These are phyloP conservation scores for Magnusiomyces suaveolens DNA, from an alignment of 1,139 yeast genomes.

Conservation along the genomic window DNA sequence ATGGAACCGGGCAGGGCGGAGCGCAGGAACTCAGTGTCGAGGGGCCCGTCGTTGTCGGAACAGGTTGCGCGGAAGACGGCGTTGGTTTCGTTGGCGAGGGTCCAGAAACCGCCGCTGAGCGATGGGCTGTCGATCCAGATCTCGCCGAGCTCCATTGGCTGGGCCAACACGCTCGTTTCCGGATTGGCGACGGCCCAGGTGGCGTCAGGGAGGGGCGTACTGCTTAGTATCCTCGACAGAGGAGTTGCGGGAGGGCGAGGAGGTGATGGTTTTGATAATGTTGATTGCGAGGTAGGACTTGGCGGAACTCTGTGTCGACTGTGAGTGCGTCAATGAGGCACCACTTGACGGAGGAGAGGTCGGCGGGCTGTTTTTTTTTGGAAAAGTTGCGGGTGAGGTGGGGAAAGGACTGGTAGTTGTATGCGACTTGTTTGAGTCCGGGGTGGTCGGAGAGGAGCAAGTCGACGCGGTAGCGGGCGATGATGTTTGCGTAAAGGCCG, in stretches of 20 bases:
- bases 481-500: slow-evolving; percentile 77
- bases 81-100: slow-evolving; percentile 56
- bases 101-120: slow-evolving; percentile 82
- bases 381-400: slow-evolving; percentile 70
- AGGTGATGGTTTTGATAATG: slow-evolving; percentile 58
- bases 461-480: slow-evolving; percentile 62
- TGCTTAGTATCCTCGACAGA: slow-evolving; percentile 40
- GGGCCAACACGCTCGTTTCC: slow-evolving; percentile 61
- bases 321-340: slow-evolving; percentile 85
- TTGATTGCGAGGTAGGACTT: slow-evolving; percentile 72
- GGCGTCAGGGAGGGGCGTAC: slow-evolving; percentile 78
- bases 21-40: slow-evolving; percentile 72
- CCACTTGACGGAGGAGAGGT: slow-evolving; percentile 75
- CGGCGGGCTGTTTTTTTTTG: slow-evolving; percentile 68
- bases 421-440: slow-evolving; percentile 81
- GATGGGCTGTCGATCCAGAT: slow-evolving; percentile 94
- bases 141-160: slow-evolving; percentile 82
- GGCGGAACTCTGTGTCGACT: slow-evolving; percentile 89
- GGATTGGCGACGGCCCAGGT: slow-evolving; percentile 91
- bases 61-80: slow-evolving; percentile 76
- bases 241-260: slow-evolving; percentile 38
- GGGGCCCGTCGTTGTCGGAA: slow-evolving; percentile 53
- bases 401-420: slow-evolving; percentile 87
- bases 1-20: slow-evolving; percentile 88
- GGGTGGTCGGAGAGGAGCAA: slow-evolving; percentile 76